A percentile compares a stretch with the other conserved stretches of the same genome.
phyloP scores from a whole-genome alignment of 2,329 filamentous ascomycete genomes.

The Colletotrichum godetiae region DNA sequence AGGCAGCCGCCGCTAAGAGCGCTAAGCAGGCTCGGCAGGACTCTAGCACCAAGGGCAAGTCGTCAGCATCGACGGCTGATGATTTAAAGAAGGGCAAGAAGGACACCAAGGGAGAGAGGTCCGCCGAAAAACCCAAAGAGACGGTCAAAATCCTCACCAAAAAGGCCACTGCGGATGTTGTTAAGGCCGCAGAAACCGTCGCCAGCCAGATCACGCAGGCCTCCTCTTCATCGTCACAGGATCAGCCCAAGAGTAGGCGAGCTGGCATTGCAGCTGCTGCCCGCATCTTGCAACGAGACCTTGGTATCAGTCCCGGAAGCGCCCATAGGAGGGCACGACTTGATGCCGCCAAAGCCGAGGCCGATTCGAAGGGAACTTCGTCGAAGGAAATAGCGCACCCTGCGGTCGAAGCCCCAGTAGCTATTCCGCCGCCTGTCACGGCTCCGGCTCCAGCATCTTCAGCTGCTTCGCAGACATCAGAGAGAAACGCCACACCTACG shows the following conservation, averaged over 20 bases:
- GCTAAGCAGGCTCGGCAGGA: slow-evolving; percentile 69
- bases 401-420: slow-evolving; percentile 37
- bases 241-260: slow-evolving; percentile 65
- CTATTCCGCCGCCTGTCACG: slow-evolving; percentile 34
- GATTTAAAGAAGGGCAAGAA: slow-evolving; percentile 70
- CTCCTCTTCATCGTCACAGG: slow-evolving; percentile 42
- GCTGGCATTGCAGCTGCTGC: slow-evolving; percentile 73
- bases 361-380: slow-evolving; percentile 52
- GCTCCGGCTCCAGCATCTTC: slow-evolving; percentile 19
- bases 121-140: slow-evolving; percentile 64
- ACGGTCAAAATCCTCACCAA: slow-evolving; percentile 73
- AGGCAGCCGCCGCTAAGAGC: slow-evolving; percentile 63
- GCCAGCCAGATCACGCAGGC: slow-evolving; percentile 53
- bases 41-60: slow-evolving; percentile 61
- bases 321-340: slow-evolving; percentile 71
- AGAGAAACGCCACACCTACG: slow-evolving; percentile 26
- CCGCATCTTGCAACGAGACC: slow-evolving; percentile 73
- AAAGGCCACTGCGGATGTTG: slow-evolving; percentile 62
- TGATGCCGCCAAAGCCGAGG: slow-evolving; percentile 67
- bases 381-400: slow-evolving; percentile 45
- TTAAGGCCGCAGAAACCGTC: slow-evolving; percentile 57
- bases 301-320: slow-evolving; percentile 72
- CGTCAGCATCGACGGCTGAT: slow-evolving; percentile 47
- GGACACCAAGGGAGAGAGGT: slow-evolving; percentile 63
- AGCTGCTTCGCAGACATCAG: slow-evolving; percentile 18